These are phyloP conservation scores for Gynostemma pentaphyllum DNA, from an alignment of 306 rosid genomes.

Conservation along the genomic window DNA sequence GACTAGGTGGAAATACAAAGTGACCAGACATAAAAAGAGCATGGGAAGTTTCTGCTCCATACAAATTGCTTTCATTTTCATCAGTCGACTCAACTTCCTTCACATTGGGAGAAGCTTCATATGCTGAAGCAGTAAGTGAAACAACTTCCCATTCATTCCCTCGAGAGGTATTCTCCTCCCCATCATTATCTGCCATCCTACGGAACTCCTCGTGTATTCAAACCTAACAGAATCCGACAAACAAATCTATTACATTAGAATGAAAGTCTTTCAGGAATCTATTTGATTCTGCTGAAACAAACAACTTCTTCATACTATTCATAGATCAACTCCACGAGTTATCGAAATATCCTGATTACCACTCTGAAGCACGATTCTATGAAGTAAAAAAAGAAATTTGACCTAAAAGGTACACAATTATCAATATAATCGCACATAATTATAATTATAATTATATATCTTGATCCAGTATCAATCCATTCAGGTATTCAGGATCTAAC, in stretches of 20 bases:
- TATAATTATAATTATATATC: background rate
- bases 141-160: conserved; percentile 98
- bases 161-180: conserved; percentile 50
- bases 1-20: conserved; percentile 76
- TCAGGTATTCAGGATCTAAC: background rate
- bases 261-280: background rate
- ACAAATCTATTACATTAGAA: background rate
- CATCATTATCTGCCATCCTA: conserved; percentile 66
- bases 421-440: background rate
- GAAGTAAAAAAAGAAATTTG: background rate
- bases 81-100: conserved; percentile 37
- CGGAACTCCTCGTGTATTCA: background rate
- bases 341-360: background rate
- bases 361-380: background rate
- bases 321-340: background rate
- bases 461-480: background rate
- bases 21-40: conserved; percentile 84
- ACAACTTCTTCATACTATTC: background rate
- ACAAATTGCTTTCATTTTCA: conserved; percentile 23
- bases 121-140: conserved; percentile 81
- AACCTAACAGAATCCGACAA: background rate
- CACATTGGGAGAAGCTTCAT: conserved; percentile 82
- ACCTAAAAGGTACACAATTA: background rate
- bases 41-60: conserved; percentile 59
- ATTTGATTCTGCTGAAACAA: background rate